Evolutionary conservation across 2,329 filamentous ascomycete genomes (phyloP), one percentile per base, ranked within the genome.

Genomic region (Ophiostoma tasmaniense): DNA sequence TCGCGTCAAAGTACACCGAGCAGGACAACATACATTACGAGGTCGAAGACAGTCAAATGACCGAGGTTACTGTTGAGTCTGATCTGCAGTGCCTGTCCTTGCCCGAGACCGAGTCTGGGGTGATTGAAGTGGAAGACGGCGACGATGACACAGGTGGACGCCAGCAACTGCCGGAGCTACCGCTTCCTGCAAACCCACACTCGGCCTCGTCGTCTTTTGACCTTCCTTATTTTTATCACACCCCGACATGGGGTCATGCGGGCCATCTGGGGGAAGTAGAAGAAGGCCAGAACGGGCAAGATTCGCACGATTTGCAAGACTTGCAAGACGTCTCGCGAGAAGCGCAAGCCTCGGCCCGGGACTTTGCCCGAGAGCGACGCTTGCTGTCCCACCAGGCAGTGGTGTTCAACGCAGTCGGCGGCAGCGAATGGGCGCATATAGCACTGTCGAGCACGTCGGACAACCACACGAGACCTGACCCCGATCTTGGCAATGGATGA

Each of bases 381-480:
- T 7, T 37, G 13, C 70, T 68, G 2, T 78, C 79, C 0, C 80
- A 78, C 65, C 68, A 73, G 1, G 73, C 76, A 0, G 73, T 76
- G 11, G 69, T 74, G 0, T 70, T 71, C 1, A 78, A 78, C 62
- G 74, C 73, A 8, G 68, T 68, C 39, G 70, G 69, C 3, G 71
- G 52, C 13, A 66, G 67, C 3, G 39, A 64, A 25, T 76, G 73
- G 74, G 66, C 55, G 7, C 52, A 67, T 0, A 76, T 81, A 22
- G 71, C 73, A 1, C 72, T 82, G 11, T 73, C 78, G 28, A 80
- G 79, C 28, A 81, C 80, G 1, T 77, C 76, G 0, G 78, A 79
- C 70, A 75, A 80, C 45, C 80, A 82, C 66, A 79, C 75, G 1
- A 70, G 59, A 1, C 11, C 74, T 0, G 80, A 82, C 1, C 64